Percentiles rank a stretch among this genome's conserved stretches.
These are phyloP conservation scores for Physcia stellaris DNA, from an alignment of 495 filamentous ascomycete species.

Conservation along the genomic window DNA sequence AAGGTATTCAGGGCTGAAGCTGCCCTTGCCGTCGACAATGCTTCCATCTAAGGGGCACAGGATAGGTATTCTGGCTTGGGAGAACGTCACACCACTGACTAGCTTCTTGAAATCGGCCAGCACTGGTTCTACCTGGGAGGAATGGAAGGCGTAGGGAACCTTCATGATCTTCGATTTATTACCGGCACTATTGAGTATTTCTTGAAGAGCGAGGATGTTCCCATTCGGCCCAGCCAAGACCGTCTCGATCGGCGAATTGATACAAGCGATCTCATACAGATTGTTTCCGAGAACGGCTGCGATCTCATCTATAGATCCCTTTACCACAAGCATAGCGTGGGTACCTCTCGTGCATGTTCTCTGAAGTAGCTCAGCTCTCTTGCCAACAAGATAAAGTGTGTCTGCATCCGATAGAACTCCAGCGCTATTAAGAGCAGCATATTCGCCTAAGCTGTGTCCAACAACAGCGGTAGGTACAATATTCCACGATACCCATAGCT, in stretches of 20 bases:
- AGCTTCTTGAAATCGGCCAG: conserved; percentile 42
- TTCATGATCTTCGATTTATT: conserved; percentile 44
- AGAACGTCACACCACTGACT: conserved; percentile 27
- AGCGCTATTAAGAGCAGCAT: conserved; percentile 57
- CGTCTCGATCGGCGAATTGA: conserved; percentile 18
- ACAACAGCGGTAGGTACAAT: conserved; percentile 52
- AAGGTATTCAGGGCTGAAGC: conserved; percentile 41
- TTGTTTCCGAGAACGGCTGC: conserved; percentile 17
- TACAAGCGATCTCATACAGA: conserved; percentile 20
- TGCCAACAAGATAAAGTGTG: conserved; percentile 56
- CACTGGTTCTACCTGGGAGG: conserved; percentile 52
- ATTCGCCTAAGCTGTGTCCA: conserved; percentile 65
- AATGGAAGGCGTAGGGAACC: conserved; percentile 59
- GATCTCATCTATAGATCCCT: conserved; percentile 20
- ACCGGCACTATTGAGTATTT: conserved; percentile 26
- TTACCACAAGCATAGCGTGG: conserved; percentile 42
- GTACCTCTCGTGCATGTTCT: conserved; percentile 49
- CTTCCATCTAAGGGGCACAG: conserved; percentile 45
- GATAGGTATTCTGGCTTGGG: conserved; percentile 33
- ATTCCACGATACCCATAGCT: conserved; percentile 56
- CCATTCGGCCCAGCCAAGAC: conserved; percentile 18
- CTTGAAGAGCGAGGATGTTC: conserved; percentile 26
- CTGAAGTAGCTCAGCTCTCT: conserved; percentile 49
- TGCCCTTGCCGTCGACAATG: conserved; percentile 28
- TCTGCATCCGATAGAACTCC: conserved; percentile 62